Base-by-base conservation (phyloP, 768 basidiomycete species). In the Auricularia cornea region DNA sequence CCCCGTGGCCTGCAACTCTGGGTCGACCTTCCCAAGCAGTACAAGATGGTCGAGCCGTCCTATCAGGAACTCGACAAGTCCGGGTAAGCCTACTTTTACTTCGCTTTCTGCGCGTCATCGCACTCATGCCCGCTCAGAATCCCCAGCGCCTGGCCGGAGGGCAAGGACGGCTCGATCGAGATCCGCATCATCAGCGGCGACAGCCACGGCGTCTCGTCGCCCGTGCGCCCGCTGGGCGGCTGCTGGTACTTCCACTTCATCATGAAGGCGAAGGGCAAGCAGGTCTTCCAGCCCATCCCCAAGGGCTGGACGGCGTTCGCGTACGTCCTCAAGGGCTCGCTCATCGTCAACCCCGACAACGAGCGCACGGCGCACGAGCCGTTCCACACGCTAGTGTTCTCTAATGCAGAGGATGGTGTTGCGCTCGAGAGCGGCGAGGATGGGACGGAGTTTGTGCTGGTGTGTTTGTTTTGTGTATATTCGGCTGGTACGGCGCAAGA, bases 191-290 rank as follows among this genome's bases (percentile, higher is more conserved):
- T 98, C 67, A 93, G 90, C 66, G 96, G 96, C 4, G 88, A 86
- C 72, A 90, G 91, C 64, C 85, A 94, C 67, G 93, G 90, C 14
- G 80, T 86, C 16, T 88, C 89, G 70, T 94, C 92, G 2, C 94
- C 94, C 30, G 94, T 98, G 28, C 79, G 89, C 59, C 92, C 92
- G 0, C 82, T 94, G 0, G 95, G 95, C 14, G 95, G 95, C 4
- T 95, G 94, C 74, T 95, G 92, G 91, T 97, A 85, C 74, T 87
- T 95, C 76, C 92, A 95, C 70, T 75, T 88, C 65, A 84, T 77
- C 63, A 86, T 95, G 72, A 75, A 80, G 30, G 81, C 81, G 64
- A 80, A 84, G 32, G 85, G 83, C 2, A 72, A 71, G 29, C 78
- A 72, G 32, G 81, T 92, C 32, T 96, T 91, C 78, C 95, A 95